Conservation (phyloP, 306 rosid genomes). For the Biancaea sappan region DNA sequence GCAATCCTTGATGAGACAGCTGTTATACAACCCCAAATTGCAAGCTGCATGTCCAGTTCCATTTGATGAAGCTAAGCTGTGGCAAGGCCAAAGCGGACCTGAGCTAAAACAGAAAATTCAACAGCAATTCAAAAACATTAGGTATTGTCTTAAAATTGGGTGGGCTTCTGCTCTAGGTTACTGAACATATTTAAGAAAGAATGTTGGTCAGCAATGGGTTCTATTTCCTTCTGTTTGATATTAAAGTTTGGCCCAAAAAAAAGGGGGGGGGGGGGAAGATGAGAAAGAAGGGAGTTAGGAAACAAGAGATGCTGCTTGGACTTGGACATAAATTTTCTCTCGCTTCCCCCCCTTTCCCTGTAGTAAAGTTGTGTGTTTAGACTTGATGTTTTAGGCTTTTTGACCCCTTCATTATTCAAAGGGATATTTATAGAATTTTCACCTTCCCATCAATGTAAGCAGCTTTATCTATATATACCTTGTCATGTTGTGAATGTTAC, state of each 20-base stretch:
- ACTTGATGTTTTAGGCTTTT: background rate
- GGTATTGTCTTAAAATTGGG: constrained; percentile 47
- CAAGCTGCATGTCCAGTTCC: constrained; percentile 99
- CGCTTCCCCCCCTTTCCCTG: background rate
- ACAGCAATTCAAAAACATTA: constrained; percentile 90
- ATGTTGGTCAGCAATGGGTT: background rate
- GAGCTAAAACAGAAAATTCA: constrained; percentile 89
- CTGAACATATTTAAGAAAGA: constrained; percentile 25
- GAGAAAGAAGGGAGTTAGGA: background rate
- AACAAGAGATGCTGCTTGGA: background rate
- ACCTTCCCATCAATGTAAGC: constrained; percentile 16
- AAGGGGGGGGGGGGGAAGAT: background rate
- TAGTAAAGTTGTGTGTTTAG: constrained; percentile 11
- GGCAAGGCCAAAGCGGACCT: constrained; percentile 97
- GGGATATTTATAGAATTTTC: background rate
- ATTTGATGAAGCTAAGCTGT: constrained; percentile 95
- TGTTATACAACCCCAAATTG: constrained; percentile 72
- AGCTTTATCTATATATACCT: background rate
- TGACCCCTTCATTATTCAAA: background rate
- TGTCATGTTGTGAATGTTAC: constrained; percentile 20
- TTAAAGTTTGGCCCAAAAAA: background rate
- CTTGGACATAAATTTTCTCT: background rate
- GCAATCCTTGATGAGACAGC: constrained; percentile 75
- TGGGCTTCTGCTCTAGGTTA: constrained; percentile 16
- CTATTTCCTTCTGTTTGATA: constrained; percentile 8